Evolutionary conservation across 257 asterid genomes (phyloP).

Genomic region (Solanum arcanum): DNA sequence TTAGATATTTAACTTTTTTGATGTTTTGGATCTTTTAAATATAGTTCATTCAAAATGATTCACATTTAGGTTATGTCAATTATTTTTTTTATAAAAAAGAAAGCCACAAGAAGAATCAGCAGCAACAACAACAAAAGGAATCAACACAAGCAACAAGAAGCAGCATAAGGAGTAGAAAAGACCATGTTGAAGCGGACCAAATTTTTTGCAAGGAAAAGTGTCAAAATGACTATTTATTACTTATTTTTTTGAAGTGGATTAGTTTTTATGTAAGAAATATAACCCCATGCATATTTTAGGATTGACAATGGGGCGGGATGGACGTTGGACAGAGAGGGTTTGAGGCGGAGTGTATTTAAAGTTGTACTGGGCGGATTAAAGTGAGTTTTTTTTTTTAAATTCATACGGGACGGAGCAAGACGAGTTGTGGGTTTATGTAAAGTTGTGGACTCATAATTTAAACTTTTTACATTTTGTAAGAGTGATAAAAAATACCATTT

Average conservation of each 20-base stretch:
- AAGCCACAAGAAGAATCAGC: not conserved
- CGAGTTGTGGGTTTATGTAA: no score
- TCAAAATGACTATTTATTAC: not conserved
- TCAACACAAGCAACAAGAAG: not conserved
- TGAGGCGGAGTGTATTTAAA: no score
- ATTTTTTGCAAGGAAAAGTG: not conserved
- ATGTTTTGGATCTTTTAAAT: not conserved
- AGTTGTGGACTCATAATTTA: no score
- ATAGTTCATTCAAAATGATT: not conserved
- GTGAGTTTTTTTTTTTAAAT: no score
- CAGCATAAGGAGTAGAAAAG: not conserved
- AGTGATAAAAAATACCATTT: no score
- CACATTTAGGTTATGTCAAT: not conserved
- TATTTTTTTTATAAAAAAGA: not conserved
- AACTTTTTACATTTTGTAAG: no score
- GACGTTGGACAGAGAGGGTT: accelerated
- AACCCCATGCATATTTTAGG: not conserved
- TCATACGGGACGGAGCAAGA: no score
- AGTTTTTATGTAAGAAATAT: no score
- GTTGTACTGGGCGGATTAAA: no score
- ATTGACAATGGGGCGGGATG: no score
- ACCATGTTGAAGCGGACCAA: not conserved
- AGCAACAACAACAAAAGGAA: not conserved
- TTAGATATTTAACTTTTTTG: no score
- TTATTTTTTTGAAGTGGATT: not conserved